Evolutionary conservation across 2,329 filamentous ascomycete species (phyloP).

Genomic region (Fusarium lyarnte): DNA sequence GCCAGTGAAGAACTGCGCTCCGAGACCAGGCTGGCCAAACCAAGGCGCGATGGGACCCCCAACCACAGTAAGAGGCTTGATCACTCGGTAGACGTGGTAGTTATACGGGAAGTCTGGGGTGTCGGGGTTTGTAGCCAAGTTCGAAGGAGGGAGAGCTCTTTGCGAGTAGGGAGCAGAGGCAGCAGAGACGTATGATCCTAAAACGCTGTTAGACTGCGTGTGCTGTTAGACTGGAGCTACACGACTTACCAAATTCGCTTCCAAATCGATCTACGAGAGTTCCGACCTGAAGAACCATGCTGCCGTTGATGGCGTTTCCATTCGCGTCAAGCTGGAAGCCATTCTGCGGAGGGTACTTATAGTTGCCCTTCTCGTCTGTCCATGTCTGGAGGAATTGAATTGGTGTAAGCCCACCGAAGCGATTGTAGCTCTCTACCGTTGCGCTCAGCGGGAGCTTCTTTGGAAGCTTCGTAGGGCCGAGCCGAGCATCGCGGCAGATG

Average conservation of each 20-base stretch:
- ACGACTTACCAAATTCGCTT: slow-evolving; percentile 50
- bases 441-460: slow-evolving; percentile 47
- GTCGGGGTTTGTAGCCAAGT: slow-evolving; percentile 50
- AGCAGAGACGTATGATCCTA: slow-evolving; percentile 51
- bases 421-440: slow-evolving; percentile 47
- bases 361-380: slow-evolving; percentile 43
- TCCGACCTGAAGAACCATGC: slow-evolving; percentile 51
- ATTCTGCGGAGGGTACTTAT: slow-evolving; percentile 52
- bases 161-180: slow-evolving; percentile 58
- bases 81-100: slow-evolving; percentile 59
- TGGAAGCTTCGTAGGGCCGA: slow-evolving; percentile 50
- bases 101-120: slow-evolving; percentile 54
- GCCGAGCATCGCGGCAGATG: slow-evolving; percentile 50
- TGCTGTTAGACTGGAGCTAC: too few species aligned
- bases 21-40: slow-evolving; percentile 62
- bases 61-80: slow-evolving; percentile 50
- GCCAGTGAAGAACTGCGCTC: slow-evolving; percentile 48
- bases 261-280: slow-evolving; percentile 61
- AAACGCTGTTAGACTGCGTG: background rate
- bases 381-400: slow-evolving; percentile 52
- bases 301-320: slow-evolving; percentile 52
- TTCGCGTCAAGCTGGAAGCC: slow-evolving; percentile 52
- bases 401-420: slow-evolving; percentile 53
- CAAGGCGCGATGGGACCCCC: slow-evolving; percentile 59
- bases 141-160: slow-evolving; percentile 57